Evolutionary conservation across 345 rosid genomes (phyloP).

Genomic region (Clausena lansium): DNA sequence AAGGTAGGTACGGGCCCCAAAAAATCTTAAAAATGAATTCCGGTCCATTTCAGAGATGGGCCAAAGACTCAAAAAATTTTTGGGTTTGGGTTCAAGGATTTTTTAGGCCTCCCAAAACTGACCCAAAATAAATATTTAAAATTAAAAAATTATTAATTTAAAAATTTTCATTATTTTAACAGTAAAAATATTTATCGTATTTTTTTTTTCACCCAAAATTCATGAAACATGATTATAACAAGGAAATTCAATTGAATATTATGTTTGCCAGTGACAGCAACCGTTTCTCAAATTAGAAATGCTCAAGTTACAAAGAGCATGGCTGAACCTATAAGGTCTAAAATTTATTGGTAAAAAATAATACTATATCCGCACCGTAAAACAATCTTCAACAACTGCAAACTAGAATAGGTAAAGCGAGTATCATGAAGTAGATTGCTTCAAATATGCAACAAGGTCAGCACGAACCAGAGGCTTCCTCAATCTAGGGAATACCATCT

Average conservation of each 20-base stretch:
- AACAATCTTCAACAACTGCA: conserved; percentile 21
- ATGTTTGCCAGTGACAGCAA: conserved; percentile 12
- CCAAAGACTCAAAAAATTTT: too few species aligned
- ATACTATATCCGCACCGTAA: conserved; percentile 12
- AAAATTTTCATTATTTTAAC: too few species aligned
- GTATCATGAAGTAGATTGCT: conserved; percentile 62
- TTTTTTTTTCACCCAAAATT: conserved; percentile 21
- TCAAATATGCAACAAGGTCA: conserved; percentile 89
- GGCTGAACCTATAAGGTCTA: conserved; percentile 11
- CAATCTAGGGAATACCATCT: conserved; percentile 98
- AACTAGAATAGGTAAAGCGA: conserved; percentile 8
- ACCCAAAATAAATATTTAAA: too few species aligned
- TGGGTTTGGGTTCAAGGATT: too few species aligned
- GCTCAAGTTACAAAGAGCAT: conserved; percentile 23
- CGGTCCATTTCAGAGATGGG: too few species aligned
- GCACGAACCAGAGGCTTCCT: conserved; percentile 93
- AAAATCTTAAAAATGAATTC: too few species aligned
- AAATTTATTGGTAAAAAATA: conserved; percentile 31
- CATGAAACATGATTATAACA: not conserved
- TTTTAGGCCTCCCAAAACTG: too few species aligned
- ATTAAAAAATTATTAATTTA: too few species aligned
- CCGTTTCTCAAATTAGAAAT: conserved; percentile 16
- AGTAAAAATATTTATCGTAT: too few species aligned
- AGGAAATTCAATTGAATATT: conserved; percentile 1
- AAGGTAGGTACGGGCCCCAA: too few species aligned